Evolutionary conservation across 257 asterid species (phyloP).

Genomic region (Handroanthus guayacan): DNA sequence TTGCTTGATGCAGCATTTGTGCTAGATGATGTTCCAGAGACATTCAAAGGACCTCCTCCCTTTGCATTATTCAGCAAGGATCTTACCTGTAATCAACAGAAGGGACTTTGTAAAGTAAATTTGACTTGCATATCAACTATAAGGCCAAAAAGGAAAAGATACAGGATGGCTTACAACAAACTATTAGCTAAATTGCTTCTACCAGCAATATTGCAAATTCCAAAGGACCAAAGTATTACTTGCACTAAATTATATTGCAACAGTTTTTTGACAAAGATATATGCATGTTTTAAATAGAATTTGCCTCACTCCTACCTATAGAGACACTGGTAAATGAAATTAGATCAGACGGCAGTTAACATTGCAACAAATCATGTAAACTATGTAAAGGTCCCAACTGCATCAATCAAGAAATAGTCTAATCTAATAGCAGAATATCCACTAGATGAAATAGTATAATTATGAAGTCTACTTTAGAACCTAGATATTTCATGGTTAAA

Average conservation of each 20-base stretch:
- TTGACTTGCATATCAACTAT: constrained; percentile 14
- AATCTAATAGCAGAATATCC: neutral
- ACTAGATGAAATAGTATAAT: neutral
- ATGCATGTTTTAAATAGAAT: neutral
- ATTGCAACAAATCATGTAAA: neutral
- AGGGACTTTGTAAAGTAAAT: constrained; percentile 26
- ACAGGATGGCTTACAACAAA: constrained; percentile 31
- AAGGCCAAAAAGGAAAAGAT: neutral
- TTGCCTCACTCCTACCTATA: neutral
- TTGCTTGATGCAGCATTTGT: constrained; percentile 68
- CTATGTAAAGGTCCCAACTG: constrained; percentile 22
- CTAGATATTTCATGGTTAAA: neutral
- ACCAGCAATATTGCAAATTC: constrained; percentile 21
- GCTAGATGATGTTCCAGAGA: constrained; percentile 70
- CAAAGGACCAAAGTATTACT: constrained; percentile 2
- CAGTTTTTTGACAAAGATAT: neutral
- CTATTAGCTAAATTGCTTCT: constrained; percentile 34
- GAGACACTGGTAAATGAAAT: neutral
- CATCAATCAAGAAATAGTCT: constrained; percentile 7
- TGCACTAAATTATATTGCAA: neutral
- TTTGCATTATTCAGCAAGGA: constrained; percentile 85
- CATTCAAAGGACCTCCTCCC: constrained; percentile 76
- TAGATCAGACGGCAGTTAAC: neutral
- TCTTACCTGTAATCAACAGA: constrained; percentile 64
- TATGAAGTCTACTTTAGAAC: constrained; percentile 1